Conservation (phyloP, 139 green algal genomes). For the Coelastrella sp. region DNA sequence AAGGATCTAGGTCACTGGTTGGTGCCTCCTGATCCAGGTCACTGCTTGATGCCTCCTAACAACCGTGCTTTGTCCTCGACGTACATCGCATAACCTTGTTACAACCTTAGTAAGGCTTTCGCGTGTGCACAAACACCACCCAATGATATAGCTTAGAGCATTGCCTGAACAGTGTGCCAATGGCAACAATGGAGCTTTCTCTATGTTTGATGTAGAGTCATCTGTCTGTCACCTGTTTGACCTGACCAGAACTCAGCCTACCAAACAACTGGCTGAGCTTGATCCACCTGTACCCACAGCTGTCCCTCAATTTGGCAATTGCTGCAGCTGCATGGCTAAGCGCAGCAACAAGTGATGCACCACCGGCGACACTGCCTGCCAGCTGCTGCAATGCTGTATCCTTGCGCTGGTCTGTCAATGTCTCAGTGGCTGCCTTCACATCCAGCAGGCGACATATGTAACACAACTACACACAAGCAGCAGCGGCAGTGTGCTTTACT, state of each 20-base stretch:
- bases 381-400: slow-evolving; percentile 23
- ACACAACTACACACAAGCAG: slow-evolving; percentile 57
- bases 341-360: neutral
- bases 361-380: neutral
- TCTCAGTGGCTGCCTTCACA: slow-evolving; percentile 50
- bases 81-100: no score
- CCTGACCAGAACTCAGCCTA: neutral
- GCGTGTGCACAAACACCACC: no score
- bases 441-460: slow-evolving; percentile 75
- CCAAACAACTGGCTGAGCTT: slow-evolving; percentile 70
- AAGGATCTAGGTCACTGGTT: no score
- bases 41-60: no score
- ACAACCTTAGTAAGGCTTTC: no score
- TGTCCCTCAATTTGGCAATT: slow-evolving; percentile 57
- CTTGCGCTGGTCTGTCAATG: slow-evolving; percentile 13
- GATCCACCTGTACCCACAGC: slow-evolving; percentile 79
- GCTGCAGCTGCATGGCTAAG: slow-evolving; percentile 62
- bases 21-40: no score
- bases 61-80: no score
- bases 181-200: no score
- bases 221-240: no score
- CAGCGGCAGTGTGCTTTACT: neutral
- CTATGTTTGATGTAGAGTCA: no score
- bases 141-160: no score
- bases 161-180: no score